Percentiles rank a stretch among this genome's conserved stretches.
Evolutionary conservation across 345 rosid genomes (phyloP).

Genomic region (Abelmoschus esculentus): DNA sequence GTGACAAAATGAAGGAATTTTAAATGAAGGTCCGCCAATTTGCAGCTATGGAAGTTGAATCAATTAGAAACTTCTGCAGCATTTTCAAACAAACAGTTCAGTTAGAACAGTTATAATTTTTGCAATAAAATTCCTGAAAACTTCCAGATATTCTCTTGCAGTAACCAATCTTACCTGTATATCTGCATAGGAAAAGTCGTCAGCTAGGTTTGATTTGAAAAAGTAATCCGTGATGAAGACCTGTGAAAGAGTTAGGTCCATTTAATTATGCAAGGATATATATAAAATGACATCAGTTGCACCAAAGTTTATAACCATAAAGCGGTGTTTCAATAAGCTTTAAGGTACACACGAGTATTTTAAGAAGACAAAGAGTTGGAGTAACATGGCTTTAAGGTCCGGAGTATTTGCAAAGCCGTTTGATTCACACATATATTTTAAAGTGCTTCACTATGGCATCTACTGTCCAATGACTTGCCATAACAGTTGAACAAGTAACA

Average conservation of each 20-base stretch:
- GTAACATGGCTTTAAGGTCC: neutral
- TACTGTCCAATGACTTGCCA: neutral
- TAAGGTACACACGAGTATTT: neutral
- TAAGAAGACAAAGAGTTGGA: neutral
- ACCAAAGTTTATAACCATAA: neutral
- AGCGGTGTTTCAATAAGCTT: neutral
- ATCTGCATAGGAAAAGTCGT: constrained; percentile 57
- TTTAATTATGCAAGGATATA: constrained; percentile 6
- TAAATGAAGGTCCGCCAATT: neutral
- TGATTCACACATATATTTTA: neutral
- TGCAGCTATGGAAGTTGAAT: neutral
- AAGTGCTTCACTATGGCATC: neutral
- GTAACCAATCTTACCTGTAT: constrained; percentile 47
- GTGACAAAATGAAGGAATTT: neutral
- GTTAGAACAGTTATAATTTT: neutral
- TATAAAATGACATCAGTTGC: neutral
- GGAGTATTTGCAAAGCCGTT: neutral
- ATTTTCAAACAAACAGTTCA: neutral
- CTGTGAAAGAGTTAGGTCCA: constrained; percentile 34
- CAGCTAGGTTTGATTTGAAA: constrained; percentile 66
- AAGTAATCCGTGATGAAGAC: constrained; percentile 92
- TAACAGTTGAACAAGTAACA: too few relatives aligned
- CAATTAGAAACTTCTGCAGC: neutral
- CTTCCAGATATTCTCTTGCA: neutral
- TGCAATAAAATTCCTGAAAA: constrained; percentile 3